phyloP scores from a whole-genome alignment of 441 rosid species.

The Euphorbia schlechtendalii region DNA sequence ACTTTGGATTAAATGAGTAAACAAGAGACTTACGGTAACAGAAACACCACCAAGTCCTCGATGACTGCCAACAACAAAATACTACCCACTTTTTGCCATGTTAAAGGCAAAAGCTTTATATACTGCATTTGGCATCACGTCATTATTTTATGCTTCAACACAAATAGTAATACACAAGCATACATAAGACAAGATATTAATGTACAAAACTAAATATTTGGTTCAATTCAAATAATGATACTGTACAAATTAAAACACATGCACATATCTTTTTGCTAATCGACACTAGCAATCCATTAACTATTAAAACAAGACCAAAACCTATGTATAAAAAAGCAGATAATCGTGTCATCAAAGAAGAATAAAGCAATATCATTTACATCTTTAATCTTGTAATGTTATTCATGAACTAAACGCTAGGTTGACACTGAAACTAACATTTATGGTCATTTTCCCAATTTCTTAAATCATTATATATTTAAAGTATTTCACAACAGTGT shows the following conservation, averaged over 20 bases:
- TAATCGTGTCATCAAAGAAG: not conserved
- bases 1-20: too few species aligned
- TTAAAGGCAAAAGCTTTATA: conserved; percentile 53
- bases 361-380: not conserved
- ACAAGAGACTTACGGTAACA: conserved; percentile 53
- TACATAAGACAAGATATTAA: not conserved
- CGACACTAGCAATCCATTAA: not conserved
- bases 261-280: not conserved
- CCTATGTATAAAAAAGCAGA: not conserved
- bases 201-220: not conserved
- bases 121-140: conserved; percentile 37
- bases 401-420: not conserved
- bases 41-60: conserved; percentile 83
- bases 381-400: not conserved
- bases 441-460: not conserved
- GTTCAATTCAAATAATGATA: not conserved
- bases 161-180: not conserved
- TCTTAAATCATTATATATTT: not conserved
- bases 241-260: not conserved
- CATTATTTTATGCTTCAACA: not conserved
- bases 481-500: not conserved
- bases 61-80: conserved; percentile 84
- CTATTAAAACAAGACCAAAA: not conserved
- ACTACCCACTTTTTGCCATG: conserved; percentile 59
- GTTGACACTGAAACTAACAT: not conserved